phyloP scores from a whole-genome alignment of 805 yeast genomes.

The Saccharomycopsis selenospora region DNA sequence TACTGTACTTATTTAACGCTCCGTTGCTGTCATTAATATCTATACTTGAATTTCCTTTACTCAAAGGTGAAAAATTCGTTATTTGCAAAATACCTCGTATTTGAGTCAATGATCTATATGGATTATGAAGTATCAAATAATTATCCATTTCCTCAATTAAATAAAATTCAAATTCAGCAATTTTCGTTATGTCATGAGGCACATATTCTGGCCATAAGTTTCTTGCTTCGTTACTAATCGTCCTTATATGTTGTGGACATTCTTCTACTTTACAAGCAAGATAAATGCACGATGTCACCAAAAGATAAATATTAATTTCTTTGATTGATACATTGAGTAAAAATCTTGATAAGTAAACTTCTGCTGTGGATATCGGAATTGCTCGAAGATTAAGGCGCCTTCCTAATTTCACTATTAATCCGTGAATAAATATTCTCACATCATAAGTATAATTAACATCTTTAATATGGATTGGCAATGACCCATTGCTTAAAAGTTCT shows the following conservation, averaged over 20 bases:
- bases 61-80: slow-evolving; percentile 1
- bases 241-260: slow-evolving; percentile 86
- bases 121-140: slow-evolving; percentile 67
- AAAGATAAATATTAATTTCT: slow-evolving; percentile 74
- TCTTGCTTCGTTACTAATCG: slow-evolving; percentile 76
- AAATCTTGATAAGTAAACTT: slow-evolving; percentile 74
- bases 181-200: slow-evolving; percentile 81
- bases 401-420: slow-evolving; percentile 67
- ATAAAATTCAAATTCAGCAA: slow-evolving; percentile 95
- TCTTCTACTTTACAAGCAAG: slow-evolving; percentile 93
- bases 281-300: slow-evolving; percentile 80
- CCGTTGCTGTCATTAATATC: background rate
- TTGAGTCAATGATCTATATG: slow-evolving; percentile 56
- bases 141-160: slow-evolving; percentile 80
- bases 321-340: slow-evolving; percentile 62
- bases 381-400: slow-evolving; percentile 73
- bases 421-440: slow-evolving; percentile 73
- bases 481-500: slow-evolving; percentile 20
- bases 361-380: slow-evolving; percentile 82
- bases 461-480: slow-evolving; percentile 37
- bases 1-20: background rate
- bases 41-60: background rate
- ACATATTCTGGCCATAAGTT: slow-evolving; percentile 92
- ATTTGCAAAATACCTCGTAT: slow-evolving; percentile 38
- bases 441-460: slow-evolving; percentile 44